Conservation (phyloP, 2,329 filamentous ascomycete species). For the Cercospora beticola region DNA sequence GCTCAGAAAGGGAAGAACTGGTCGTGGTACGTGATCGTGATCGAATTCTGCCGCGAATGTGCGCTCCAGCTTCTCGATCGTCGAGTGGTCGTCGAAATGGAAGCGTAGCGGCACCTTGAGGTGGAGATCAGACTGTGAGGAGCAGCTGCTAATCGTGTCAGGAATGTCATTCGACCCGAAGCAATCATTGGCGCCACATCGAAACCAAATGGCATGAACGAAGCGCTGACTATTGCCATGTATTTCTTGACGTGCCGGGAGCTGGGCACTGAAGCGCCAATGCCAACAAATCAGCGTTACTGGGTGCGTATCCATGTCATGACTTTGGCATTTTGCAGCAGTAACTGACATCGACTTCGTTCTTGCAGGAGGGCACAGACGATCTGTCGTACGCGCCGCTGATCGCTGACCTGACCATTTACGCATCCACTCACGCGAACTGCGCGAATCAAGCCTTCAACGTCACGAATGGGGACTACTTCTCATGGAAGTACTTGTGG, state of each 20-base stretch:
- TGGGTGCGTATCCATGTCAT: neutral
- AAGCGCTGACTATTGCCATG: constrained; percentile 42
- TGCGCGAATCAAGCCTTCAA: constrained; percentile 45
- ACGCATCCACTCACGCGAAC: constrained; percentile 36
- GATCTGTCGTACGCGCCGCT: constrained; percentile 38
- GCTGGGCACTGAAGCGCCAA: constrained; percentile 37
- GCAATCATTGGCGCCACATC: constrained; percentile 35
- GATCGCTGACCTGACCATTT: constrained; percentile 42
- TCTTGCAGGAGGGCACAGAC: constrained; percentile 39
- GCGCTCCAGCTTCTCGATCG: too few species aligned
- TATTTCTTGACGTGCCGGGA: constrained; percentile 43
- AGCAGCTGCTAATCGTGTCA: neutral
- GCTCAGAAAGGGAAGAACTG: constrained; percentile 31
- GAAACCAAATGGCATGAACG: constrained; percentile 41
- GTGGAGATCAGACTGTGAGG: neutral
- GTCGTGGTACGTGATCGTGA: constrained; percentile 29
- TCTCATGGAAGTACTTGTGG: constrained; percentile 45
- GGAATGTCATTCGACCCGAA: constrained; percentile 30
- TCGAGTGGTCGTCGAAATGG: too few species aligned
- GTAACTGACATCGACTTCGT: neutral
- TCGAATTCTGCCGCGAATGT: too few species aligned
- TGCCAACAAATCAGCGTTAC: constrained; percentile 35
- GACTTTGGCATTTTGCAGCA: neutral
- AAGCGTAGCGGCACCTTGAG: neutral
- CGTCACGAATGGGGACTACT: constrained; percentile 42